A percentile compares a stretch with the other conserved stretches of the same genome.
These are phyloP conservation scores for Teunomyces cretensis DNA, from an alignment of 805 yeast genomes.

Conservation along the genomic window DNA sequence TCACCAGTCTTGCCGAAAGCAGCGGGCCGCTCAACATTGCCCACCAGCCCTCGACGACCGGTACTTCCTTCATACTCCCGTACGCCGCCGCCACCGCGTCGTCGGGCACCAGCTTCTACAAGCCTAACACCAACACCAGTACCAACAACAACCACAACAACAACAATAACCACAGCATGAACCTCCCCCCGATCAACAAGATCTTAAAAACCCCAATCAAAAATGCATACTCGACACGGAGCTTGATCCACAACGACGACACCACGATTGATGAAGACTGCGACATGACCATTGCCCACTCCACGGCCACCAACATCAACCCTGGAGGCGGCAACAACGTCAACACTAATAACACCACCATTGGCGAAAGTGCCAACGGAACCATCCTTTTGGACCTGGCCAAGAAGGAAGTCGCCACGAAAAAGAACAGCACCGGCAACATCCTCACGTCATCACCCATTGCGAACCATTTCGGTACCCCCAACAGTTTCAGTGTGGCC, in stretches of 20 bases:
- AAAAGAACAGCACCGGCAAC: constrained; percentile 8
- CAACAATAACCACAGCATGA: too few species aligned
- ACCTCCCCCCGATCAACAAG: constrained; percentile 43
- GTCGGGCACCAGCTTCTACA: constrained; percentile 11
- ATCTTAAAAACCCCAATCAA: constrained; percentile 46
- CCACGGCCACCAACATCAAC: constrained; percentile 10
- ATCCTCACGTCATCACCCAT: constrained; percentile 37
- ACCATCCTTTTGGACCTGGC: constrained; percentile 2
- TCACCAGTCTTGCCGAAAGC: constrained; percentile 7
- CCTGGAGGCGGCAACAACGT: neutral
- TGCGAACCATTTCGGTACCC: constrained; percentile 37
- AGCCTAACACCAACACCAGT: constrained; percentile 6
- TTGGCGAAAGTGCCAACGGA: constrained; percentile 1
- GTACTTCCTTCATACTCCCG: constrained; percentile 5
- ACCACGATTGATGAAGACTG: constrained; percentile 23
- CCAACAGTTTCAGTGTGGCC: constrained; percentile 46
- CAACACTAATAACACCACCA: constrained; percentile 5
- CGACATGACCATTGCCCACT: constrained; percentile 19
- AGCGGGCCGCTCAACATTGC: constrained; percentile 1
- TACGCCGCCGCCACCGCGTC: constrained; percentile 5
- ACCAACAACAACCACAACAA: too few species aligned
- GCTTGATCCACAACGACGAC: constrained; percentile 18
- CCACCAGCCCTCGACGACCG: neutral
- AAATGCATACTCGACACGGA: constrained; percentile 25
- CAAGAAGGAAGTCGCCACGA: constrained; percentile 10